These are phyloP conservation scores for Solanum aculeatissimum DNA, from an alignment of 305 asterid species.

Conservation along the genomic window DNA sequence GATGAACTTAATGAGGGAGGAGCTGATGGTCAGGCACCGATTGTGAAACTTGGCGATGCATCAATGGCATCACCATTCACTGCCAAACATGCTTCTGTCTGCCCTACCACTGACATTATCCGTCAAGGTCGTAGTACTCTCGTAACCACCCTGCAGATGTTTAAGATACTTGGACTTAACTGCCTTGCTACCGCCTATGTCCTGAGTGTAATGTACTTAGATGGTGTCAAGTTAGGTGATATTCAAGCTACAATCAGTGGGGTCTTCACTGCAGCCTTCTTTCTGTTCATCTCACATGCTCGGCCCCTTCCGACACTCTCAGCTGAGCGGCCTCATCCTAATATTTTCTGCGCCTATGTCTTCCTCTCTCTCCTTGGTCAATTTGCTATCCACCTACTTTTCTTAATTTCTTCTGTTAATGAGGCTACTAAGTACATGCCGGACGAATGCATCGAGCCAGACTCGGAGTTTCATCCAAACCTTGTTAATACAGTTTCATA, in stretches of 20 bases:
- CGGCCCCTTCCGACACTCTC: conserved; percentile 84
- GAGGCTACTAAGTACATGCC: conserved; percentile 97
- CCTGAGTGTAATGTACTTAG: conserved; percentile 89
- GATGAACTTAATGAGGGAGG: conserved; percentile 83
- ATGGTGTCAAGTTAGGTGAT: conserved; percentile 93
- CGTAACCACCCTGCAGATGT: conserved; percentile 97
- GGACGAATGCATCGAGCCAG: conserved; percentile 94
- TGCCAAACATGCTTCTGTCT: conserved; percentile 94
- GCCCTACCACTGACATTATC: conserved; percentile 82
- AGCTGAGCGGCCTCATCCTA: conserved; percentile 92
- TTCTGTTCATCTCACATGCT: conserved; percentile 91
- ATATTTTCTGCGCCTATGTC: conserved; percentile 82
- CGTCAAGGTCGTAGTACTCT: conserved; percentile 98
- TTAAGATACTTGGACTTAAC: conserved; percentile 95
- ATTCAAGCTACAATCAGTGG: conserved; percentile 98
- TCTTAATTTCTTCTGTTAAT: conserved; percentile 76
- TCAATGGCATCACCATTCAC: conserved; percentile 99
- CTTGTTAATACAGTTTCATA: conserved; percentile 94
- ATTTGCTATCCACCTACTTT: conserved; percentile 66
- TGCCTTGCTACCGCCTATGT: conserved; percentile 98
- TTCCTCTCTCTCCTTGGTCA: conserved; percentile 92
- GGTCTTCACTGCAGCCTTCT: conserved; percentile 92
- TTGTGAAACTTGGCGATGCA: conserved; percentile 94
- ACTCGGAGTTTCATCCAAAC: conserved; percentile 83
- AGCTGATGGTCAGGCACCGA: conserved; percentile 79